Base-by-base conservation (phyloP, 106 monocot species). In the Acorus gramineus region DNA sequence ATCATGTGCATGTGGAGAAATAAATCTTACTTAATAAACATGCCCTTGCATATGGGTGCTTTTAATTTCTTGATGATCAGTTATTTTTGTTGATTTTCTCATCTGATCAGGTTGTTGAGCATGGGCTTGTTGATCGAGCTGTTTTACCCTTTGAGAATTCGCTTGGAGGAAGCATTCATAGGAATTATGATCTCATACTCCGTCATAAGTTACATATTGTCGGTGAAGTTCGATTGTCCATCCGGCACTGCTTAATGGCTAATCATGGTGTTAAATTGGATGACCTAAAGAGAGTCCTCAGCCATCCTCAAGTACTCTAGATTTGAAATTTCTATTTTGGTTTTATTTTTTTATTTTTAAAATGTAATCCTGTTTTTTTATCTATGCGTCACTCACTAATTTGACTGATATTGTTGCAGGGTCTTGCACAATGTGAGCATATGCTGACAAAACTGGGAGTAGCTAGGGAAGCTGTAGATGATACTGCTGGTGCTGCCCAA, bases 111-210 rank as follows among this genome's bases (percentile, higher is more conserved):
- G 87, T 91, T 75, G 91, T 87, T 65, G 96, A 96, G 57, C 60
- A 76, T 14, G 85, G 85, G 81, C 68, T 79, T 68, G 96, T 81
- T 76, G 96, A 96, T 75, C 78, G 91, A 14, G 91, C 96, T 42
- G 96, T 96, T 70, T 69, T 96, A 55, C 96, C 96, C 4, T 85
- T 91, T 78, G 96, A 96, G 71, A 96, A 96, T 59, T 96, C 96
- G 50, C 56, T 96, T 66, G 91, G 87, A 52, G 96, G 96, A 49
- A 90, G 96, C 74, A 96, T 96, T 13, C 87, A 96, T 69, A 77
- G 85, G 6, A 96, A 96, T 63, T 96, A 91, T 62, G 96, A 96
- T 47, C 87, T 96, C 61, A 69, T 96, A 72, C 87, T 90, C 62
- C 75, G 83, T 9, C 79, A 96, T 65, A 81, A 59, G 51, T 71